Conservation (phyloP, 169 alveolate species). For the Plasmodium knowlesi region DNA sequence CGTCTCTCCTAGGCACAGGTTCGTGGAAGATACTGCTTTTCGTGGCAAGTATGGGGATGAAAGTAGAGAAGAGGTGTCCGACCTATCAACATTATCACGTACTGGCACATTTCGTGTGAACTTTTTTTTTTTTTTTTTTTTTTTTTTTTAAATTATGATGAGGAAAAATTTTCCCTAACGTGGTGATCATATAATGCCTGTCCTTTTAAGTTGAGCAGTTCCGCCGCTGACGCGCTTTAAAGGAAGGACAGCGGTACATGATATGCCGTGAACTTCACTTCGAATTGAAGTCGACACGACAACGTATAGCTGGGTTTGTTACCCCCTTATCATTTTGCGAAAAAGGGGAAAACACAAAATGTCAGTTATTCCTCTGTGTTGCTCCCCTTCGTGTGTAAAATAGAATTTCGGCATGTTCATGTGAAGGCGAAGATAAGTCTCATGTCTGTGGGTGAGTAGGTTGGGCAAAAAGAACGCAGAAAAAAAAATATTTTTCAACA, state of each 20-base stretch:
- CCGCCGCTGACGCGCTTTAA: background rate
- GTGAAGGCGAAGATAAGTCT: background rate
- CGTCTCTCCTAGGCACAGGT: background rate
- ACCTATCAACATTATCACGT: background rate
- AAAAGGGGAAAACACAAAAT: background rate
- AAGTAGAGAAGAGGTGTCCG: background rate
- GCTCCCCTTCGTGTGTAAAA: background rate
- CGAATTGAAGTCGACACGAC: background rate
- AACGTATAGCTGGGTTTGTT: background rate
- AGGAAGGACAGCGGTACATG: background rate
- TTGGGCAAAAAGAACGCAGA: background rate
- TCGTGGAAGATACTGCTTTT: background rate
- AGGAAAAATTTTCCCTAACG: background rate
- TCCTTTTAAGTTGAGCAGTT: background rate
- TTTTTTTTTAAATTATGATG: background rate
- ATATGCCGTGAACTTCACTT: background rate
- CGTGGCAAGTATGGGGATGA: background rate
- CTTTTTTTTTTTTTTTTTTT: background rate
- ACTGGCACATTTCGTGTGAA: background rate
- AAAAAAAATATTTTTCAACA: background rate
- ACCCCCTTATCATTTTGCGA: background rate
- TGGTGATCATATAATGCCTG: background rate
- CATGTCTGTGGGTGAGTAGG: background rate
- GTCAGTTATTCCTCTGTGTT: background rate
- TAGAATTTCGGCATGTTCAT: background rate